Evolutionary conservation across 2,329 filamentous ascomycete species (phyloP), one percentile per base, ranked within the genome.

Genomic region (Aspergillus amoenus): DNA sequence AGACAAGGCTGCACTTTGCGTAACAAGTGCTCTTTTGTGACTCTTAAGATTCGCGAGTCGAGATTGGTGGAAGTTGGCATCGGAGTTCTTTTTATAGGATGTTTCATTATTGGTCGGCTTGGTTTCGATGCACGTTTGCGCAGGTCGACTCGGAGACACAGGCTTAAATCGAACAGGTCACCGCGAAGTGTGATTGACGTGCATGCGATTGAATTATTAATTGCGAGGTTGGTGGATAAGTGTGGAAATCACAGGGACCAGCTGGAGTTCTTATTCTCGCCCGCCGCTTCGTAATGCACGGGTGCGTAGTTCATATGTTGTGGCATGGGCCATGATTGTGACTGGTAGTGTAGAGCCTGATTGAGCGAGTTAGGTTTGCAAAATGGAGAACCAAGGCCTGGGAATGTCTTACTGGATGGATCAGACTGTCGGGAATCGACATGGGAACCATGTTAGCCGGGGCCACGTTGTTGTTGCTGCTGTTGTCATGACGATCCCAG

Each of bases 301-400:
- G 48, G 37, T 18, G 37, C 34, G 34, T 53, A 78, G 59, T 66
- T 68, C 57, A 70, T 64, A 61, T 67, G 66, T 68, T 64, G 74
- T 63, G 69, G 66, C 56, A 69, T 70, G 63, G 70, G 68, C 76
- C 76, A 78, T 66, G 71, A 74, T 64, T 68, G 71, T 63, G 74
- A 74, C 58, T 71, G 71, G 65, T 69, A 77, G 45, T 70, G 68
- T 47, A 73, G 67, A 61, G 64, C 66, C 72, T 75, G 18, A 12
- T 8, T 41, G 18, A 4, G 27, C 8, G 8, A 30, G 3, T 51
- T 21, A 18, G 21, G 15, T 21, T 18, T 42, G n/a, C 17, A 18
- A n/a, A 27, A 15, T 32, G n/a, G n/a, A 17, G 7, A 32, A 37
- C 52, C 9, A 27, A 21, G 9, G 5, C 3, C 4, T 39, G 39